phyloP scores from a whole-genome alignment of 768 basidiomycete genomes.

The Cyclocybe aegerita region DNA sequence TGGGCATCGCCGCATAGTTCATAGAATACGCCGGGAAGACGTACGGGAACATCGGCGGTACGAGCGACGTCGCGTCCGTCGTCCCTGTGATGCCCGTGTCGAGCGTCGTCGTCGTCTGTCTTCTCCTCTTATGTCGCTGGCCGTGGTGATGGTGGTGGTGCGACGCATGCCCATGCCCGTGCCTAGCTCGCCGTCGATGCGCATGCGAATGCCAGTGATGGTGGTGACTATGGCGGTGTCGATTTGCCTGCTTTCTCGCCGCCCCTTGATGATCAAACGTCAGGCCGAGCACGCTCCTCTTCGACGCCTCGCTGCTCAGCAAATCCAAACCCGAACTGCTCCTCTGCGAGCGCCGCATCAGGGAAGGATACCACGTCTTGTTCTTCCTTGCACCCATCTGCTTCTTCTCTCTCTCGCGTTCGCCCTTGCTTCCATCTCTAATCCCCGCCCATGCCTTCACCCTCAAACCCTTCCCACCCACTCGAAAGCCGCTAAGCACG shows the following conservation, averaged over 20 bases:
- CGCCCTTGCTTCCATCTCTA: background rate
- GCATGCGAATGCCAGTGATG: slow-evolving; percentile 21
- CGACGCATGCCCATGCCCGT: slow-evolving; percentile 19
- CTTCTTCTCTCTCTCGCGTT: slow-evolving; percentile 7
- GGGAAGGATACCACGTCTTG: slow-evolving; percentile 35
- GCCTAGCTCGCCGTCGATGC: slow-evolving; percentile 8
- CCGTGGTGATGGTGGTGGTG: slow-evolving; percentile 21
- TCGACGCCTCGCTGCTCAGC: slow-evolving; percentile 27
- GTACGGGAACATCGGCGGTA: too few relatives aligned
- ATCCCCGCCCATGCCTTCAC: background rate
- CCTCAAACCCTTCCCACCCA: background rate
- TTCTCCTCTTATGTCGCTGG: slow-evolving; percentile 8
- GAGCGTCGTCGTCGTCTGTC: slow-evolving; percentile 11
- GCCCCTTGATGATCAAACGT: slow-evolving; percentile 12
- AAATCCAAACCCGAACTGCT: slow-evolving; percentile 30
- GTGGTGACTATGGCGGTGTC: slow-evolving; percentile 11
- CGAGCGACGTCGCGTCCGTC: too few relatives aligned
- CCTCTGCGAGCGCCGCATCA: slow-evolving; percentile 18
- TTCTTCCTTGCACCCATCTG: slow-evolving; percentile 14
- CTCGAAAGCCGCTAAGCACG: background rate
- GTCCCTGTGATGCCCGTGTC: too few relatives aligned
- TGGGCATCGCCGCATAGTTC: too few relatives aligned
- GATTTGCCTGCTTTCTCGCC: slow-evolving; percentile 9
- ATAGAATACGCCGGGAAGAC: too few relatives aligned
- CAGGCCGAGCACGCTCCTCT: slow-evolving; percentile 16